Evolutionary conservation across 257 asterid species (phyloP).

Genomic region (Euphrasia confusa): DNA sequence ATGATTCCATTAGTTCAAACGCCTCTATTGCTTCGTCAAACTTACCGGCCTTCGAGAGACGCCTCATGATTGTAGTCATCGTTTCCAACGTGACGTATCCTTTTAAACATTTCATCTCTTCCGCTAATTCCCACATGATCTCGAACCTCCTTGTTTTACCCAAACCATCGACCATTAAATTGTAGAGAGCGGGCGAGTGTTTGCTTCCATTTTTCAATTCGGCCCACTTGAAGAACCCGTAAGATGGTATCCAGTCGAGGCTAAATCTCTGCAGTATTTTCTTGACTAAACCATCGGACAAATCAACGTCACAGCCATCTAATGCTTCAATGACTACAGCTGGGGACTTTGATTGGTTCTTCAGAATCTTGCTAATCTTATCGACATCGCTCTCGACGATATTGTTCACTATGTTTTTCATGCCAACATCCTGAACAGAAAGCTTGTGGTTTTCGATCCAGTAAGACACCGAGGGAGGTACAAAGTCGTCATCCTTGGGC

Average conservation of each 20-base stretch:
- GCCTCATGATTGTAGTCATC: conserved; percentile 55
- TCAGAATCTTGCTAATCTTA: conserved; percentile 53
- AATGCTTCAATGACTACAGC: conserved; percentile 47
- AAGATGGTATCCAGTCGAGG: conserved; percentile 66
- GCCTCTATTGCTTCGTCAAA: conserved; percentile 57
- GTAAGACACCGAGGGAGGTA: conserved; percentile 65
- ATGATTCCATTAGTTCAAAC: conserved; percentile 40
- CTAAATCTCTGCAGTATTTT: conserved; percentile 66
- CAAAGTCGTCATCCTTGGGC: conserved; percentile 55
- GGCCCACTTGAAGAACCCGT: conserved; percentile 85
- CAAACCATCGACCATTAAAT: conserved; percentile 62
- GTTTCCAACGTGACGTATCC: conserved; percentile 57
- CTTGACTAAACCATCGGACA: conserved; percentile 53
- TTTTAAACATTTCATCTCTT: conserved; percentile 56
- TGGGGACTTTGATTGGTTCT: conserved; percentile 40
- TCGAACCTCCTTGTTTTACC: conserved; percentile 61
- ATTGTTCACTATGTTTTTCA: conserved; percentile 29
- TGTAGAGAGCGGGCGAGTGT: conserved; percentile 51
- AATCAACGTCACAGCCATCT: conserved; percentile 38
- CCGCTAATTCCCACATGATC: conserved; percentile 68
- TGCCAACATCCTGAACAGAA: conserved; percentile 34
- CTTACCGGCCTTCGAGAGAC: conserved; percentile 64
- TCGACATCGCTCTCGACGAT: conserved; percentile 53
- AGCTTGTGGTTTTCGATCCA: conserved; percentile 58
- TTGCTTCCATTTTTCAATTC: conserved; percentile 32